phyloP scores from a whole-genome alignment of 306 rosid genomes.

The Prunus mongolica region DNA sequence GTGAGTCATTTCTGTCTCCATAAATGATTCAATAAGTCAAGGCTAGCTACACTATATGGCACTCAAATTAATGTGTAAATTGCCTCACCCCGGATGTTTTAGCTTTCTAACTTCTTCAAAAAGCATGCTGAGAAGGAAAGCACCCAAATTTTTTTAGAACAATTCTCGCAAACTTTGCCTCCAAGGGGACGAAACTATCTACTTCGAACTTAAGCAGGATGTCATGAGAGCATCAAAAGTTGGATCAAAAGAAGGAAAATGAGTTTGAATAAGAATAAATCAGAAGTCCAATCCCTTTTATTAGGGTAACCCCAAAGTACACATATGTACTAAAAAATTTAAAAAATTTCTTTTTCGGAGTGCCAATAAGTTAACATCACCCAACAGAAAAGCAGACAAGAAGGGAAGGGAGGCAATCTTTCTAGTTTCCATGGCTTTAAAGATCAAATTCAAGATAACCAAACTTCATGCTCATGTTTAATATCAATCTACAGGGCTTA shows the following conservation, averaged over 20 bases:
- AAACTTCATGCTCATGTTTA: background rate
- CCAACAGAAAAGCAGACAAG: background rate
- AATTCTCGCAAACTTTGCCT: background rate
- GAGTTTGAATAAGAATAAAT: background rate
- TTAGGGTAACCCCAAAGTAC: too few species aligned
- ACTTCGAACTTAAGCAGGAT: too few species aligned
- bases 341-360: background rate
- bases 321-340: too few species aligned
- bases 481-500: background rate
- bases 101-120: background rate
- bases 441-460: background rate
- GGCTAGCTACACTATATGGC: background rate
- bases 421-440: background rate
- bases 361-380: background rate
- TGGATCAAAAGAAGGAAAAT: background rate
- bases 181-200: background rate
- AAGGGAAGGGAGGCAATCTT: background rate
- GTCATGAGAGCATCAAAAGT: background rate
- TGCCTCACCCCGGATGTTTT: background rate
- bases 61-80: background rate
- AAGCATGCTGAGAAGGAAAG: conserved; percentile 3
- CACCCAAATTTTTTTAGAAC: background rate
- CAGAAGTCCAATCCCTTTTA: too few species aligned
- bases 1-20: background rate
- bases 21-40: background rate